Conservation (phyloP, 305 asterid genomes). For the Fraxinus ornus region DNA sequence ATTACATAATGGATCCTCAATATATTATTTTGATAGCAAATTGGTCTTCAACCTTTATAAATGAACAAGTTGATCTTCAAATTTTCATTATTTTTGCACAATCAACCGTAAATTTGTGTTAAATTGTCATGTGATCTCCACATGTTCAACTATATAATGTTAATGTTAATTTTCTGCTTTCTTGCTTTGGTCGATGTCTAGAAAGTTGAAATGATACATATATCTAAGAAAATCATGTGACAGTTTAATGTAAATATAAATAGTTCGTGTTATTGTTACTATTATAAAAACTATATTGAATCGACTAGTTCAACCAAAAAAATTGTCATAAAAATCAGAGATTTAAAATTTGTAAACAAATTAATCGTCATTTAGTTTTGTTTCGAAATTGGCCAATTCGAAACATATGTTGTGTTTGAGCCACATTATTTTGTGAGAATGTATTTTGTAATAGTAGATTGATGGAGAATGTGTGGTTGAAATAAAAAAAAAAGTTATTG, state of each 20-base stretch:
- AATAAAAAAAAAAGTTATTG: no score
- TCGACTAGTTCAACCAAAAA: background rate
- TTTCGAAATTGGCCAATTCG: background rate
- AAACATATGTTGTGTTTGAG: no score
- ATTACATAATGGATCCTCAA: background rate
- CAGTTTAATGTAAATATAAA: background rate
- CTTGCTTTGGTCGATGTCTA: background rate
- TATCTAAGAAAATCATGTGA: no score
- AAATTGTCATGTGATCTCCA: background rate
- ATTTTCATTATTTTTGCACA: constrained; percentile 28
- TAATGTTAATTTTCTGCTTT: no score
- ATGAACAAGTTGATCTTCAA: background rate
- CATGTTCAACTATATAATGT: background rate
- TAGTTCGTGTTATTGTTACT: background rate
- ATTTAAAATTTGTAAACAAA: no score
- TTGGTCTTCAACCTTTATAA: background rate
- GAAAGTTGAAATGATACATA: background rate
- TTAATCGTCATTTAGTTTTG: background rate
- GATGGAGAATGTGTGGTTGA: no score
- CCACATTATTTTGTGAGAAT: no score
- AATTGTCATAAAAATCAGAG: no score
- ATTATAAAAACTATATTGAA: no score
- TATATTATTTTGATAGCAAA: background rate
- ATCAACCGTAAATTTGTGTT: background rate
- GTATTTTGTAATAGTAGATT: no score